Evolutionary conservation across 768 basidiomycete species (phyloP), one percentile per base, ranked within the genome.

Genomic region (Suillus bovinus): DNA sequence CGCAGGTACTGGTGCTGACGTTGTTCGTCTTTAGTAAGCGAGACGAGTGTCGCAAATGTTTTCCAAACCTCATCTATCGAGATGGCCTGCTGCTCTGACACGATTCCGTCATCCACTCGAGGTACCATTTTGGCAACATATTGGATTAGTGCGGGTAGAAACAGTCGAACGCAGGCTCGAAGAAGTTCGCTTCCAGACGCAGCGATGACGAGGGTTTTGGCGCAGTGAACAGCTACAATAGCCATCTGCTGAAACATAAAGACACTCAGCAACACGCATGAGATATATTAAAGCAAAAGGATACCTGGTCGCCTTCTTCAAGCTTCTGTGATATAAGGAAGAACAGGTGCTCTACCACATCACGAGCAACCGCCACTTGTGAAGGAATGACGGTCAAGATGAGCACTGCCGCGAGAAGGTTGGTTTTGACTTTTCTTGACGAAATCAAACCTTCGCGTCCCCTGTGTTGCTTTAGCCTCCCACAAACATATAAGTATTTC

Each of bases 191-290:
- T 88, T 5, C 87, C 88, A 3, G 86, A 78, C 0, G 93, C 89
- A 3, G 95, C 87, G 6, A 85, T 73, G 39, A 93, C 81, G 46
- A 98, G 77, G 0, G 95, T 96, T 70, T 91, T 92, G 2, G 91
- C 86, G 69, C 96, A 98, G 68, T 99, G 94, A 2, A 90, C 85
- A 2, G 95, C 94, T 3, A 91, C 92, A n/a, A 93, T 72, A 2
- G 90, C 86, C 44, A 87, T 79, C 93, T 97, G 61, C 93, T 97
- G 61, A 33, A 33, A 47, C 24, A 9, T 16, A 47, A 41, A 33
- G 68, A 46, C 38, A 2, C 41, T 47, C 24, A 50, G 46, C 27
- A 31, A 44, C 13, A 39, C 66, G 49, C 8, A 20, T n/a, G n/a
- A 33, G n/a, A 9, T 10, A 50, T 20, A 29, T 68, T 77, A 29